Evolutionary conservation across 371 early-diverging fungal species (phyloP).

Genomic region (Rhizopus stolonifer): DNA sequence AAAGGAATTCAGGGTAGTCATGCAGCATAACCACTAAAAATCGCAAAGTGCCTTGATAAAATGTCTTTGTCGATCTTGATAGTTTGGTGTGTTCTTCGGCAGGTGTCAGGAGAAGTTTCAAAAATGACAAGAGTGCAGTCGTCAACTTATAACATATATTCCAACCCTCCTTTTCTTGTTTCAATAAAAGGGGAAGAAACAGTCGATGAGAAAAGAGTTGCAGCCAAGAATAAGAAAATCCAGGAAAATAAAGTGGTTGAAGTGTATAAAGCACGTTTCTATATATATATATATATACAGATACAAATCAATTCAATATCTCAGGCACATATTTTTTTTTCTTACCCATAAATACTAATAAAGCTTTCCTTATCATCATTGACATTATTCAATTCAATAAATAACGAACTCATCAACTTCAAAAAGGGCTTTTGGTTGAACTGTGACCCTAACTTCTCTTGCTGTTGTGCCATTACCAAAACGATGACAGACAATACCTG

Average conservation of each 20-base stretch:
- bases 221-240: slow-evolving; percentile 95
- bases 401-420: slow-evolving; percentile 79
- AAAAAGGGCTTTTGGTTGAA: slow-evolving; percentile 93
- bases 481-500: slow-evolving; percentile 84
- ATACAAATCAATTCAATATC: not conserved
- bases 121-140: slow-evolving; percentile 75
- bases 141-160: slow-evolving; percentile 80
- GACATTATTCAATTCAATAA: slow-evolving; percentile 70
- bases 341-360: slow-evolving; percentile 32
- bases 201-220: slow-evolving; percentile 88
- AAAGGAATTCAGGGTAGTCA: slow-evolving; percentile 96
- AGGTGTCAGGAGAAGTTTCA: slow-evolving; percentile 76
- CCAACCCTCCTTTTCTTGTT: slow-evolving; percentile 66
- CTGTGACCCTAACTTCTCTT: slow-evolving; percentile 68
- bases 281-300: slow-evolving; percentile 37
- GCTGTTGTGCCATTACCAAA: slow-evolving; percentile 79
- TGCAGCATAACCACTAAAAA: slow-evolving; percentile 89
- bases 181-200: slow-evolving; percentile 79
- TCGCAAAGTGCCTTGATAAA: slow-evolving; percentile 69
- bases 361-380: slow-evolving; percentile 41
- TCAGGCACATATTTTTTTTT: too few species aligned
- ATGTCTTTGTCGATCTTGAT: slow-evolving; percentile 34
- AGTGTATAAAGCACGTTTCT: slow-evolving; percentile 84
- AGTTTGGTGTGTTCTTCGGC: slow-evolving; percentile 55
- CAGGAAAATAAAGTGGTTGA: slow-evolving; percentile 85